These are phyloP conservation scores for Ogataea haglerorum DNA, from an alignment of 805 yeast species.

Conservation along the genomic window DNA sequence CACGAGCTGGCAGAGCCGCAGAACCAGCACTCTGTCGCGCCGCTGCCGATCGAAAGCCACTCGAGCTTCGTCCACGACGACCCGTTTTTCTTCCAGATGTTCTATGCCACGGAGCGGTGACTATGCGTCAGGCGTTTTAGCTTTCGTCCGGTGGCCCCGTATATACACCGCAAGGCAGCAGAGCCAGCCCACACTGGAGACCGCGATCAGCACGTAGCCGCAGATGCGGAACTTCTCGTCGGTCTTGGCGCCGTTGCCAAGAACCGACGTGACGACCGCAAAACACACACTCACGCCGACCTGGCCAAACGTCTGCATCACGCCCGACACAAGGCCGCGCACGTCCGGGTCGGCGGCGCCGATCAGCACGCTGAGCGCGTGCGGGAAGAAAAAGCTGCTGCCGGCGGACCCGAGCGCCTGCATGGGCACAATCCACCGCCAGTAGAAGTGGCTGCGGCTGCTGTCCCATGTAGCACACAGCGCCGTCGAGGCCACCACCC, in stretches of 20 bases:
- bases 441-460: conserved; percentile 3
- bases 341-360: conserved; percentile 34
- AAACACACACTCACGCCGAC: conserved; percentile 31
- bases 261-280: conserved; percentile 27
- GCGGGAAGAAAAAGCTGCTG: conserved; percentile 29
- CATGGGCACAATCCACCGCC: conserved; percentile 2
- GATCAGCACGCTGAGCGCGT: conserved; percentile 28
- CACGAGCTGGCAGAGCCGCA: neutral
- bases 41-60: conserved; percentile 8
- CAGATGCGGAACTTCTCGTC: conserved; percentile 3
- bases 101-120: neutral
- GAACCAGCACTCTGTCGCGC: neutral
- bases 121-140: neutral
- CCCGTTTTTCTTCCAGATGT: conserved; percentile 6
- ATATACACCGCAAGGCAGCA: neutral
- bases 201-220: conserved; percentile 2
- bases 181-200: conserved; percentile 1
- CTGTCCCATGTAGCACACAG: conserved; percentile 21
- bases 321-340: conserved; percentile 39
- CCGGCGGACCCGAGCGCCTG: conserved; percentile 23
- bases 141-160: neutral
- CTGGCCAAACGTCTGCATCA: conserved; percentile 35
- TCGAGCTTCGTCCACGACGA: conserved; percentile 4
- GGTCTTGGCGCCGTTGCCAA: conserved; percentile 21
- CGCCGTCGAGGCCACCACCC: neutral